phyloP scores from a whole-genome alignment of 2,329 filamentous ascomycete species.

The Cyphellophora europaea region DNA sequence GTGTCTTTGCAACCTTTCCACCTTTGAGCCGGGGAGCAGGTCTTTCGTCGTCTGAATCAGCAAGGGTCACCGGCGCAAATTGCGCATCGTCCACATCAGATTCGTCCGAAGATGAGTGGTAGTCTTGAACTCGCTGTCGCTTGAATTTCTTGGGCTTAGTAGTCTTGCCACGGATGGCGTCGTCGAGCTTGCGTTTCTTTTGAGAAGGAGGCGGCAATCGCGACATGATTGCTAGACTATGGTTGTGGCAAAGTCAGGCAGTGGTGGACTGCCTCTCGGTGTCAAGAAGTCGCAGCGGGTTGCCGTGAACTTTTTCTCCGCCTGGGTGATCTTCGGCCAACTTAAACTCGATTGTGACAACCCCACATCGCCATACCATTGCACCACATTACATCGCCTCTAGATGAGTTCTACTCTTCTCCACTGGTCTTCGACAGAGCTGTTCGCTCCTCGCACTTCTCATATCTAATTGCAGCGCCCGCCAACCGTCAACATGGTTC shows the following conservation, averaged over 20 bases:
- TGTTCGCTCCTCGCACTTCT: no score
- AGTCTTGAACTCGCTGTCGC: conserved; percentile 55
- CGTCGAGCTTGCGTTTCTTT: conserved; percentile 51
- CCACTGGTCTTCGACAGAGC: no score
- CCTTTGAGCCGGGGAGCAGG: conserved; percentile 19
- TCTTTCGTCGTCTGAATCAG: conserved; percentile 33
- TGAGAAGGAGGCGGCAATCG: conserved; percentile 30
- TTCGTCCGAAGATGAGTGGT: conserved; percentile 57
- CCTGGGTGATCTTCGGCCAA: no score
- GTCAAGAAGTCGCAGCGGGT: neutral
- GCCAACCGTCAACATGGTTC: conserved; percentile 68
- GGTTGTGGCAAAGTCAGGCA: no score
- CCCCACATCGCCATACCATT: no score
- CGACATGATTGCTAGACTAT: conserved; percentile 4
- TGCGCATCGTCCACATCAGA: conserved; percentile 33
- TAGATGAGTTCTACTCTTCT: no score
- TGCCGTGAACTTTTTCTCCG: neutral
- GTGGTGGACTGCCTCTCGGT: neutral
- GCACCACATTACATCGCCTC: no score
- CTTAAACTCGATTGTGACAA: no score
- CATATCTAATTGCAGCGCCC: no score
- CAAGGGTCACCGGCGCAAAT: conserved; percentile 42
- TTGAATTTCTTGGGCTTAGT: conserved; percentile 37
- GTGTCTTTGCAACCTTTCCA: conserved; percentile 15
- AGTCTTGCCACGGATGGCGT: conserved; percentile 46